Base-by-base conservation (phyloP, 2,329 filamentous ascomycete genomes). In the Rhexocercosporidium sp. region DNA sequence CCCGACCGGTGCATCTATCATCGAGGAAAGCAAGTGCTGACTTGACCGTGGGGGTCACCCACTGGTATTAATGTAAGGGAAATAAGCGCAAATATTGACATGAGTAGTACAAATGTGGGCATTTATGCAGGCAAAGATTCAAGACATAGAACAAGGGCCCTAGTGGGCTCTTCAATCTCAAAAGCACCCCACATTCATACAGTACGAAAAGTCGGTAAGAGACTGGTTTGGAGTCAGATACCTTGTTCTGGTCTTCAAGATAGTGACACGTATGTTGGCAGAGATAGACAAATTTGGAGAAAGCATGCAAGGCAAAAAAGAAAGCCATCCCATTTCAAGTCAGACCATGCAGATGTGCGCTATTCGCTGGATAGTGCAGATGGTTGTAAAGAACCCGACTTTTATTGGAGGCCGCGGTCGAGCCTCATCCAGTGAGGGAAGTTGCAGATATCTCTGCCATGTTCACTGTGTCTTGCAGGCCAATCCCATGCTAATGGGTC, bases 401-500 rank as follows among this genome's bases (percentile, higher is more conserved):
- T 59, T 8, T 20, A 41, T 59, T 59, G 22, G 56, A 27, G n/a
- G 34, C 20, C 20, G 11, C 22, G 12, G 1, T 60, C 39, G 39
- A 60, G 25, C 18, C 27, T 47, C 57, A 29, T 16, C 57, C 56
- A 46, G 37, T 46, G 22, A 44, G 37, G n/a, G 34, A 20, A 41
- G 16, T n/a, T 44, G 31, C 11, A 60, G 57, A 46, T n/a, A 29
- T 60, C 18, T 31, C 22, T 16, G 37, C 25, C 25, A 18, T 16
- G 25, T 34, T 46, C 37, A 25, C 18, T 18, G 41, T 16, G 59
- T 7, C 39, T 9, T 37, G 16, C 46, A 49, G 18, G 41, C 34
- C 61, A 63, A 22, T 63, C n/a, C 61, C 61, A 34, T 41, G 34
- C 46, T 49, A 39, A 41, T 37, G 61, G 61, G 61, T 56, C 47